Evolutionary conservation across 352 stramenopile species (phyloP).

Genomic region (Globisporangium cystogenes): DNA sequence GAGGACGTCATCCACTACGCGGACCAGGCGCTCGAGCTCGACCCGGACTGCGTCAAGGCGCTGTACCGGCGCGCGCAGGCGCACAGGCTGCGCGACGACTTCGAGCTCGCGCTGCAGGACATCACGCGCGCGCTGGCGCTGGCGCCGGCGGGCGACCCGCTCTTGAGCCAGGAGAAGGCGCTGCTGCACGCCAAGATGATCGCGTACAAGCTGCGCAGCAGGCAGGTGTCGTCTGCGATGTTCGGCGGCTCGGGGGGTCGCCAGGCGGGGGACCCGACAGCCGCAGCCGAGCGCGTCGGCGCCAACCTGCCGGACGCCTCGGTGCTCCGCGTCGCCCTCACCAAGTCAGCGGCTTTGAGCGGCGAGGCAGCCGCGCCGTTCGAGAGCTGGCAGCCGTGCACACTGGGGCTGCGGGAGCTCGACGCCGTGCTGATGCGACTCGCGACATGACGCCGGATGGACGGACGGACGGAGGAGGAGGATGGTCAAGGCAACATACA

Average conservation of each 20-base stretch:
- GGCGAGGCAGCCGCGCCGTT: constrained; percentile 15
- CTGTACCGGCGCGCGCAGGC: constrained; percentile 65
- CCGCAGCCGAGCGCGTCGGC: neutral
- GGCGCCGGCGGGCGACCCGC: constrained; percentile 12
- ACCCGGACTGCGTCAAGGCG: constrained; percentile 54
- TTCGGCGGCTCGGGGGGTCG: constrained; percentile 19
- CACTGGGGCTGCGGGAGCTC: constrained; percentile 29
- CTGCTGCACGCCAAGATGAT: constrained; percentile 61
- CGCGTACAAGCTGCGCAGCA: constrained; percentile 63
- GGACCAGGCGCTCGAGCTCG: constrained; percentile 47
- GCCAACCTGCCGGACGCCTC: constrained; percentile 11
- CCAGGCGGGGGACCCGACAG: too few species aligned
- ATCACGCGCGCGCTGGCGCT: constrained; percentile 32
- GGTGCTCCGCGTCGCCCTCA: constrained; percentile 25
- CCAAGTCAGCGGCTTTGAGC: constrained; percentile 11
- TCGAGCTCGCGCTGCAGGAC: constrained; percentile 47
- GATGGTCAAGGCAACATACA: constrained; percentile 10
- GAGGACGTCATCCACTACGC: constrained; percentile 71
- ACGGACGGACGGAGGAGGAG: too few species aligned
- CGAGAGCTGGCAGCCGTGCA: constrained; percentile 42
- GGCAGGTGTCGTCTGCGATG: constrained; percentile 69
- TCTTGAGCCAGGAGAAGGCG: constrained; percentile 50
- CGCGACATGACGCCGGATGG: neutral
- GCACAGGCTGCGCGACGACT: constrained; percentile 62
- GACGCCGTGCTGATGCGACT: constrained; percentile 20